Evolutionary conservation across 306 rosid genomes (phyloP).

Genomic region (Amphicarpaea edgeworthii): DNA sequence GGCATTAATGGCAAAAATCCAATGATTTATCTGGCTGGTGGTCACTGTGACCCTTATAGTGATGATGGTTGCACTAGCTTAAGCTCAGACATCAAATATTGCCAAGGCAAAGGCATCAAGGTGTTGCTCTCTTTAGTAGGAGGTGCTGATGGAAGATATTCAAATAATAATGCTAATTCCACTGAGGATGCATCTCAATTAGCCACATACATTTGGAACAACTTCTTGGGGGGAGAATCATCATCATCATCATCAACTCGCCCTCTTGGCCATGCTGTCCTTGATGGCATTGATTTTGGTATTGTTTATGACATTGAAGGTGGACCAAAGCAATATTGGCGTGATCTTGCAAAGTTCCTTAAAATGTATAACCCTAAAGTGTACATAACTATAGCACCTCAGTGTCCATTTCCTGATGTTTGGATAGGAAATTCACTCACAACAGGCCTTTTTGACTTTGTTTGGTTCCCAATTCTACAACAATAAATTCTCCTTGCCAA

Average conservation of each 20-base stretch:
- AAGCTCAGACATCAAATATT: background rate
- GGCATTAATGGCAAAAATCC: background rate
- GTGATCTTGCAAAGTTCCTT: background rate
- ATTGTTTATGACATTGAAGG: background rate
- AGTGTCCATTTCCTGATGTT: conserved; percentile 44
- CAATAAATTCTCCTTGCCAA: conserved; percentile 43
- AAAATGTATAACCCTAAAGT: background rate
- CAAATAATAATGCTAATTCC: background rate
- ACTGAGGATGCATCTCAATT: background rate
- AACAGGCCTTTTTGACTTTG: conserved; percentile 43
- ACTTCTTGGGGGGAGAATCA: background rate
- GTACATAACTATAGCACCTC: background rate
- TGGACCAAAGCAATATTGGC: background rate
- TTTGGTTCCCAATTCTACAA: conserved; percentile 50
- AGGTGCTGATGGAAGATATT: background rate
- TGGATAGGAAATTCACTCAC: conserved; percentile 48
- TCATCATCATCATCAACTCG: background rate
- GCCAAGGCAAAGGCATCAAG: conserved; percentile 1
- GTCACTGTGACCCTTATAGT: background rate
- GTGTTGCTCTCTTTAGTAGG: background rate
- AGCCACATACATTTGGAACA: background rate
- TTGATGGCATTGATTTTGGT: conserved; percentile 24
- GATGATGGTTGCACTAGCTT: background rate
- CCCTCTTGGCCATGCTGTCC: conserved; percentile 8
- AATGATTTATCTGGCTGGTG: background rate